A percentile compares a stretch with the other conserved stretches of the same genome.
Conservation (phyloP, 148 eudicot genomes). For the Rhododendron ferrugineum region DNA sequence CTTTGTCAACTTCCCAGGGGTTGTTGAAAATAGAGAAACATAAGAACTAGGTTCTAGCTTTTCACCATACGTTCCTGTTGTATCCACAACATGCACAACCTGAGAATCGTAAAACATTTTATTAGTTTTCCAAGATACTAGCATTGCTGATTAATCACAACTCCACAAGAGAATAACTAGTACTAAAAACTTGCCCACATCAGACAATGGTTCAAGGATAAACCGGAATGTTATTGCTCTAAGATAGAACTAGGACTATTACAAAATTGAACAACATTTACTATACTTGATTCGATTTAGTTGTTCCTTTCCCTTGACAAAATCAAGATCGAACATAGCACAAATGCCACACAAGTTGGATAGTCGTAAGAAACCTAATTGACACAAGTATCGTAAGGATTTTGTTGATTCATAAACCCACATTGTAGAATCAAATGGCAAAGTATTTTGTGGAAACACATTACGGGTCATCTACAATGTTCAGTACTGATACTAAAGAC, state of each 20-base stretch:
- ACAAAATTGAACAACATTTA: neutral
- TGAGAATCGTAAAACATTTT: slow-evolving; percentile 25
- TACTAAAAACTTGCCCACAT: neutral
- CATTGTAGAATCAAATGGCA: neutral
- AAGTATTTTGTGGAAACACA: neutral
- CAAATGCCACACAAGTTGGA: neutral
- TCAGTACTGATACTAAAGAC: neutral
- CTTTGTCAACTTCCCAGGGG: slow-evolving; percentile 76
- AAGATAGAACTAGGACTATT: neutral
- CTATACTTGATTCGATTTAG: neutral
- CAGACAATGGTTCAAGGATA: neutral
- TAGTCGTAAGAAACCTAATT: neutral
- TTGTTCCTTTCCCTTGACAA: neutral
- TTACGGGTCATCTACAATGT: neutral
- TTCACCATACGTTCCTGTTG: slow-evolving; percentile 39
- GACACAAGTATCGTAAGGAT: neutral
- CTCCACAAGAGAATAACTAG: neutral
- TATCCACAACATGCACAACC: slow-evolving; percentile 95
- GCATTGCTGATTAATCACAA: neutral
- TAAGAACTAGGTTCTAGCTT: slow-evolving; percentile 47
- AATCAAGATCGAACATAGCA: neutral
- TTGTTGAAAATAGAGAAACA: slow-evolving; percentile 66
- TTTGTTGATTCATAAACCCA: neutral
- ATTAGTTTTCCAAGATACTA: neutral
- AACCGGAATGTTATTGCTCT: neutral